Evolutionary conservation across 2,329 filamentous ascomycete genomes (phyloP).

Genomic region (Ophiostoma quercus): DNA sequence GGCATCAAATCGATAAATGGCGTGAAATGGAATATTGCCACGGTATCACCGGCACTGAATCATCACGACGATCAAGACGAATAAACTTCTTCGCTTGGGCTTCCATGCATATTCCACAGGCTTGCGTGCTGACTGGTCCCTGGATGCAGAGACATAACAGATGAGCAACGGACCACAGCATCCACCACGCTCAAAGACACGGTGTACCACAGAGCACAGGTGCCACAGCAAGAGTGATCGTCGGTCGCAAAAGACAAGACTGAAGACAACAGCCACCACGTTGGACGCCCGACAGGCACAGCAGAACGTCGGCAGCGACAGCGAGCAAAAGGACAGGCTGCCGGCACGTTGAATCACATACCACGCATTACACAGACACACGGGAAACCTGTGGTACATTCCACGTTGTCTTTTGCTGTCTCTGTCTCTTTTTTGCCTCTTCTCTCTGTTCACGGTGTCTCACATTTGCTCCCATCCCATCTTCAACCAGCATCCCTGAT

Average conservation of each 20-base stretch:
- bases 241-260: background rate
- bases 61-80: background rate
- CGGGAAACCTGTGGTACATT: background rate
- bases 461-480: background rate
- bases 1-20: background rate
- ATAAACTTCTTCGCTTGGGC: background rate
- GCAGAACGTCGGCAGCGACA: background rate
- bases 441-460: background rate
- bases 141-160: background rate
- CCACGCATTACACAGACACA: background rate
- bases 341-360: background rate
- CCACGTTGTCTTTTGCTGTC: background rate
- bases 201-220: background rate
- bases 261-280: background rate
- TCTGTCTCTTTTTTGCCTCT: background rate
- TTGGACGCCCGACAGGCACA: background rate
- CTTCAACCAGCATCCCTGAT: background rate
- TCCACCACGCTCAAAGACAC: background rate
- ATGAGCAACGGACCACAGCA: background rate
- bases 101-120: constrained; percentile 10
- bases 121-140: background rate
- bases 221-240: background rate
- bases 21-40: background rate
- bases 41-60: background rate
- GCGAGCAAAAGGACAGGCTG: background rate